Evolutionary conservation across 2,329 filamentous ascomycete species (phyloP), one percentile per base, ranked within the genome.

Genomic region (Cucurbitaria berberidis): DNA sequence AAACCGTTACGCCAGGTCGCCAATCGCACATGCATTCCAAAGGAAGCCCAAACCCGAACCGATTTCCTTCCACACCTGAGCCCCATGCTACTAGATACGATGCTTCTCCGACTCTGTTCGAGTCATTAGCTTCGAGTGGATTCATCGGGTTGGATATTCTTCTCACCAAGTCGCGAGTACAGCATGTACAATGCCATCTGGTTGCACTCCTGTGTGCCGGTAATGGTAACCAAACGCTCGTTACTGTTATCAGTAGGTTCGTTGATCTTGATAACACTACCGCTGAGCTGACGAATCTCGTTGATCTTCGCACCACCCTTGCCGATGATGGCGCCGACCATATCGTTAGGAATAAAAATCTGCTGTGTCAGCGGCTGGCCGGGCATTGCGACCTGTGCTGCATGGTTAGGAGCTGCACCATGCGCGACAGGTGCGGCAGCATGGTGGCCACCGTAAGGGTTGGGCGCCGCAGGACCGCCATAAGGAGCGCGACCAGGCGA

Each of bases 131-230:
- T 34, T 51, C 8, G 10, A 27, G 21, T 47, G 22, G 24, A 55
- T 40, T 27, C 48, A 32, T 13, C 26, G 42, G 26, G 44, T 22
- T 36, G 8, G 27, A 44, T 18, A n/a, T 8, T 22, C 15, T 11
- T 29, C 83, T 79, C 72, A 96, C 95, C 95, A 75, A 99, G 89
- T 83, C 95, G 87, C 55, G 91, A 96, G 78, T 99, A 99, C 49
- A 99, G 86, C 93, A 99, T 97, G 80, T 98, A 99, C 50, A 99
- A 80, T n/a, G 95, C 95, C 93, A 99, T 98, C 72, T 96, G 91
- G 79, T 99, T 99, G 82, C 92, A 97, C 78, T 99, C 95, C 68
- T 96, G 92, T 5, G 95, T 98, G 61, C 95, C 95, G 1, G 95
- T 97, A 66, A 99, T 96, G 15, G 95, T 99, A 52, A 99, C 95